These are phyloP conservation scores for Chaetomium sp. DNA, from an alignment of 2,329 filamentous ascomycete species.

Conservation along the genomic window DNA sequence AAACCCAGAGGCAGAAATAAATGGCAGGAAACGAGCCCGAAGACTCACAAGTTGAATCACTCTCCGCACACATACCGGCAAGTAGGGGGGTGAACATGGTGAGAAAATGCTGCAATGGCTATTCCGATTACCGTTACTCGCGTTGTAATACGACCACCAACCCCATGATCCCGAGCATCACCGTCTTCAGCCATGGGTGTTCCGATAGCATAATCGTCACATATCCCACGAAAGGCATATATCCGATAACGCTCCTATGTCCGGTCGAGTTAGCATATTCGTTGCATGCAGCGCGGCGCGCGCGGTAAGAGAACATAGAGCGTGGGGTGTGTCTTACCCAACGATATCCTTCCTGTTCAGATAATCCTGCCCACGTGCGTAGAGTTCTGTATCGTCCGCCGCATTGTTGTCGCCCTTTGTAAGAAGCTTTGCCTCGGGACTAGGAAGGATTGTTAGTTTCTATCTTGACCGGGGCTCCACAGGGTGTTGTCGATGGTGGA, in stretches of 20 bases:
- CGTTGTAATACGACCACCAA: slow-evolving; percentile 85
- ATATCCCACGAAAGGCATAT: slow-evolving; percentile 92
- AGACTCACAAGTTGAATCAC: too few species aligned
- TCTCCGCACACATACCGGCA: too few species aligned
- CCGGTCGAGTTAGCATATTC: slow-evolving; percentile 9
- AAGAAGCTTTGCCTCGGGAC: slow-evolving; percentile 62
- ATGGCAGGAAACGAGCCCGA: too few species aligned
- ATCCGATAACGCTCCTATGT: slow-evolving; percentile 63
- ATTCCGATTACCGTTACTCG: slow-evolving; percentile 49
- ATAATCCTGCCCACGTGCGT: slow-evolving; percentile 80
- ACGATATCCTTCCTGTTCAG: slow-evolving; percentile 85
- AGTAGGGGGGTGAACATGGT: too few species aligned
- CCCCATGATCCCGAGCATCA: slow-evolving; percentile 91
- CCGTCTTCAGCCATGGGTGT: slow-evolving; percentile 95
- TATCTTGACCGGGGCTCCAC: not conserved
- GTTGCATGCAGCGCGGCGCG: not conserved
- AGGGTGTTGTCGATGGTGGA: slow-evolving; percentile 6
- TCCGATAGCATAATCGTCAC: slow-evolving; percentile 94
- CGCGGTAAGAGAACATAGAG: too few species aligned
- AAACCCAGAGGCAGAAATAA: too few species aligned
- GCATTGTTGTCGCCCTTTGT: slow-evolving; percentile 98
- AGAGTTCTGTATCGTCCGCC: slow-evolving; percentile 84
- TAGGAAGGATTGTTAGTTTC: slow-evolving; percentile 24
- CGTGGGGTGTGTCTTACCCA: slow-evolving; percentile 45
- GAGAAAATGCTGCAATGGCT: not conserved